A percentile compares a stretch with the other conserved stretches of the same genome.
Conservation (phyloP, 768 basidiomycete genomes). For the Candolleomyces eurysporus region DNA sequence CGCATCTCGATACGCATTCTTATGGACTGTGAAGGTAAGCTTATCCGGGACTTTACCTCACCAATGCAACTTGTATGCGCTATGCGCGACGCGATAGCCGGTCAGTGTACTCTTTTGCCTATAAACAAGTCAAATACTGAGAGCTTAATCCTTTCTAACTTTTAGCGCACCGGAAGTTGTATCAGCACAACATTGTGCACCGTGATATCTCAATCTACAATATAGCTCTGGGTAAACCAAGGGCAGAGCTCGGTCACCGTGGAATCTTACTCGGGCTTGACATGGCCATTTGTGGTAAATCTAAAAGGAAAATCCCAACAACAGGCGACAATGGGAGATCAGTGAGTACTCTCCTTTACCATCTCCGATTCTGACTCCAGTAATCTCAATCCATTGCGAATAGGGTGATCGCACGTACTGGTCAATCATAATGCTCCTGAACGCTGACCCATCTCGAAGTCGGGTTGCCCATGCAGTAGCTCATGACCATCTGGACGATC, state of each 20-base stretch:
- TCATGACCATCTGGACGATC: no score
- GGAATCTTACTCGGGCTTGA: conserved; percentile 15
- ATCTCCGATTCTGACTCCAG: no score
- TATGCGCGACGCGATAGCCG: not conserved
- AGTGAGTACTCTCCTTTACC: no score
- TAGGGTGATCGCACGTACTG: no score
- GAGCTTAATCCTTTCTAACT: no score
- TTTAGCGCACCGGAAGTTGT: not conserved
- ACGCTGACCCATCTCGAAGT: no score
- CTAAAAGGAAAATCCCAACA: no score
- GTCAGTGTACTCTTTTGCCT: not conserved
- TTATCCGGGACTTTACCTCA: not conserved
- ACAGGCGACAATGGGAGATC: no score
- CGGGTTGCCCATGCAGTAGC: no score
- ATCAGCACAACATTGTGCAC: conserved; percentile 5
- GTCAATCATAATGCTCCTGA: no score
- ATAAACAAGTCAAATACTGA: not conserved
- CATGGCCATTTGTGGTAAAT: not conserved
- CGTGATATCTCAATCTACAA: conserved; percentile 14
- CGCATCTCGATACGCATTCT: not conserved
- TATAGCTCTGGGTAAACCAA: conserved; percentile 6
- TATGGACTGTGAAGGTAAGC: not conserved
- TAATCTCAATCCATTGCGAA: no score
- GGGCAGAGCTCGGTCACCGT: not conserved
- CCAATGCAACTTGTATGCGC: not conserved